These are phyloP conservation scores for Pachysandra terminalis DNA, from an alignment of 164 flowering plant genomes.

Conservation along the genomic window DNA sequence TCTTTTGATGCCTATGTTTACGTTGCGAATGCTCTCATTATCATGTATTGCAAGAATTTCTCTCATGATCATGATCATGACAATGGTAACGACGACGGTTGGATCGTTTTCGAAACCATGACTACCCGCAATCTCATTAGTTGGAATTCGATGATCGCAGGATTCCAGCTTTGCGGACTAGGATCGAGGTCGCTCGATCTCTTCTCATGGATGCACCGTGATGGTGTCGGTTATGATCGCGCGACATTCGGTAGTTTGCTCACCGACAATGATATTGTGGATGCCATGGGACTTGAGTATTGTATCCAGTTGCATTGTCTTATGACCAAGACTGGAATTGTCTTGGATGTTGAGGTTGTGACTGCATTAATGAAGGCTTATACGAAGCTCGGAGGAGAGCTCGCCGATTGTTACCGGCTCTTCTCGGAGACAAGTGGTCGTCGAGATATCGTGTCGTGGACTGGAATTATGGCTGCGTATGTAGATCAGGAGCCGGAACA, in stretches of 20 bases:
- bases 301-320: slow-evolving; percentile 56
- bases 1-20: slow-evolving; percentile 44
- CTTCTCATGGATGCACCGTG: slow-evolving; percentile 43
- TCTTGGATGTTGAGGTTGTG: slow-evolving; percentile 38
- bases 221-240: slow-evolving; percentile 53
- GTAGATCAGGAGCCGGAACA: slow-evolving; percentile 53
- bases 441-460: slow-evolving; percentile 70
- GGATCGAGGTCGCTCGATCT: slow-evolving; percentile 30
- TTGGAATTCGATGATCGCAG: slow-evolving; percentile 78
- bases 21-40: slow-evolving; percentile 74
- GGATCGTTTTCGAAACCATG: slow-evolving; percentile 49
- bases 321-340: slow-evolving; percentile 39
- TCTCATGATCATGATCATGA: not conserved
- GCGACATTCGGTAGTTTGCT: slow-evolving; percentile 51
- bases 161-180: slow-evolving; percentile 33
- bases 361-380: slow-evolving; percentile 71
- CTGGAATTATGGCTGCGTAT: slow-evolving; percentile 54
- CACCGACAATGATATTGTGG: slow-evolving; percentile 13
- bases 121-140: slow-evolving; percentile 39
- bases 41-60: slow-evolving; percentile 54
- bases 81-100: slow-evolving; percentile 37
- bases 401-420: slow-evolving; percentile 40
- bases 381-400: slow-evolving; percentile 42
- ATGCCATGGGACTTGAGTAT: slow-evolving; percentile 20
- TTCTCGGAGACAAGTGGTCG: slow-evolving; percentile 38